A percentile compares a stretch with the other conserved stretches of the same genome.
Conservation (phyloP, 345 rosid species). For the Populus simonii region DNA sequence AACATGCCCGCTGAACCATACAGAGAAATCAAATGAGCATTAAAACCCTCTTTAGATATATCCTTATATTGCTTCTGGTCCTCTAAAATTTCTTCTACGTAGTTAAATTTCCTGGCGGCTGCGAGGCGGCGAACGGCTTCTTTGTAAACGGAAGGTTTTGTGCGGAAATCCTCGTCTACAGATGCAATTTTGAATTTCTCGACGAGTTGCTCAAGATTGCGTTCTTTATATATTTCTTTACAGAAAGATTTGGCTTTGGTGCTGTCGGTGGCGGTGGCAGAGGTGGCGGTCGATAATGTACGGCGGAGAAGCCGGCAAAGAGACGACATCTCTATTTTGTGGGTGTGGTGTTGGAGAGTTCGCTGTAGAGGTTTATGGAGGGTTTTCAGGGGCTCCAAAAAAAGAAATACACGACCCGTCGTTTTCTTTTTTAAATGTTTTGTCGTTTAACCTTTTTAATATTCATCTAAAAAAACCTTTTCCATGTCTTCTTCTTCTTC, state of each 20-base stretch:
- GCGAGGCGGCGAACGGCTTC: conserved; percentile 62
- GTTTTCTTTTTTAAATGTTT: background rate
- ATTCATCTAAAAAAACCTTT: no score
- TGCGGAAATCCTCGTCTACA: conserved; percentile 49
- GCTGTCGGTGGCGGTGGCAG: background rate
- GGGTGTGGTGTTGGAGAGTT: background rate
- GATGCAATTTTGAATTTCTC: conserved; percentile 59
- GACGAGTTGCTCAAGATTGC: conserved; percentile 51
- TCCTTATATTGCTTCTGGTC: conserved; percentile 61
- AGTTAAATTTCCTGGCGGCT: conserved; percentile 36
- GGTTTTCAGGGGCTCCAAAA: background rate
- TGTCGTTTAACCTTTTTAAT: background rate
- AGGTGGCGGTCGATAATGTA: background rate
- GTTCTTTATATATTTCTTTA: conserved; percentile 42
- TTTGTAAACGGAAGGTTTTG: conserved; percentile 40
- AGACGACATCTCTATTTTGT: background rate
- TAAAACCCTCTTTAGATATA: conserved; percentile 61
- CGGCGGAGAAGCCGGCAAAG: conserved; percentile 7
- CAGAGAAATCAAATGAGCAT: conserved; percentile 46
- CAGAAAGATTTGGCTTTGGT: conserved; percentile 20
- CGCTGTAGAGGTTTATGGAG: background rate
- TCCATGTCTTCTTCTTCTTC: no score
- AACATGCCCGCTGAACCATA: conserved; percentile 59
- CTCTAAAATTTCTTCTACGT: conserved; percentile 61
- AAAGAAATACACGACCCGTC: background rate